These are phyloP conservation scores for Letharia columbiana DNA, from an alignment of 495 filamentous ascomycete genomes.

Conservation along the genomic window DNA sequence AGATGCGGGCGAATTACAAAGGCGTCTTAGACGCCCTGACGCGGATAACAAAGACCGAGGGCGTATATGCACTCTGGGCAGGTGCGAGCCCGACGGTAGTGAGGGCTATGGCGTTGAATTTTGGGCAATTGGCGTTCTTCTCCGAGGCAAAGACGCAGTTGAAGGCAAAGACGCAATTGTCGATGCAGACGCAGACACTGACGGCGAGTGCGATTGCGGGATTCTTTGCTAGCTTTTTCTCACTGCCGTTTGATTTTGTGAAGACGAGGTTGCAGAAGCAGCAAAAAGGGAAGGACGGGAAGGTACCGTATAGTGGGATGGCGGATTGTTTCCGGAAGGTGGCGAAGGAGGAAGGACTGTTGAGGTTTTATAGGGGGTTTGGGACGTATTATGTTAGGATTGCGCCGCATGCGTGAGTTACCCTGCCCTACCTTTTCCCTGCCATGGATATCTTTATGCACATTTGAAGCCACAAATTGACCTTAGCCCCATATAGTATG, in stretches of 20 bases:
- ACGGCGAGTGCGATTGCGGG: constrained; percentile 83
- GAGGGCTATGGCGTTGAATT: constrained; percentile 93
- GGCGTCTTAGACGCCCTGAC: constrained; percentile 78
- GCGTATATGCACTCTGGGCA: constrained; percentile 74
- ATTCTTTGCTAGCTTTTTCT: constrained; percentile 95
- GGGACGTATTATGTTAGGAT: constrained; percentile 95
- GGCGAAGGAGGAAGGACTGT: constrained; percentile 71
- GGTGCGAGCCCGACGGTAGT: constrained; percentile 85
- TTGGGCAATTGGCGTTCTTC: constrained; percentile 95
- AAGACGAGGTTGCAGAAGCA: constrained; percentile 98
- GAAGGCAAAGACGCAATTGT: constrained; percentile 55
- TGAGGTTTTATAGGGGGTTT: constrained; percentile 94
- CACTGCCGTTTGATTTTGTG: constrained; percentile 93
- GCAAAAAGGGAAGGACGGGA: constrained; percentile 65
- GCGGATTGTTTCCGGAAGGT: constrained; percentile 86
- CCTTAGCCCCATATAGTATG: constrained; percentile 52
- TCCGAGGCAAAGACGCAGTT: constrained; percentile 86
- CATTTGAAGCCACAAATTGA: constrained; percentile 32
- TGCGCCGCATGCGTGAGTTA: constrained; percentile 89
- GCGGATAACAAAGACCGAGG: constrained; percentile 70
- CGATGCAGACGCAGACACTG: constrained; percentile 62
- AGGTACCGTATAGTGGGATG: constrained; percentile 77
- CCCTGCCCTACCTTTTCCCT: constrained; percentile 27
- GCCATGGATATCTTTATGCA: constrained; percentile 24
- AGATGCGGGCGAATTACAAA: constrained; percentile 80